A percentile compares a stretch with the other conserved stretches of the same genome.
phyloP scores from a whole-genome alignment of 257 asterid genomes.

The Forsythia viridissima region DNA sequence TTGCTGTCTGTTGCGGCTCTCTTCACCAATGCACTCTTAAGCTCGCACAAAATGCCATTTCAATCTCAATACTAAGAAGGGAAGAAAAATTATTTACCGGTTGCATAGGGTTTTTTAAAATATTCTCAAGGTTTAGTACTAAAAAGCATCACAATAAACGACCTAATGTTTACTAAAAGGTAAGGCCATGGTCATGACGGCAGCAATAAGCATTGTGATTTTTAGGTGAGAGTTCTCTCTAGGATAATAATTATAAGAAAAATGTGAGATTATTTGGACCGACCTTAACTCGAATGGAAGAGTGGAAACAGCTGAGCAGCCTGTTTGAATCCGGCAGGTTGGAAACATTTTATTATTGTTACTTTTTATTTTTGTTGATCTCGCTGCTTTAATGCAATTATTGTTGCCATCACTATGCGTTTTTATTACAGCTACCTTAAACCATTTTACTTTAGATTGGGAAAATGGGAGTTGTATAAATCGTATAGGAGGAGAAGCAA shows the following conservation, averaged over 20 bases:
- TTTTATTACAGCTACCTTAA: background rate
- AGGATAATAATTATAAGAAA: background rate
- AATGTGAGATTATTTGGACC: constrained; percentile 11
- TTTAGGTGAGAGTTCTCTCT: background rate
- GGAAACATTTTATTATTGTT: constrained; percentile 7
- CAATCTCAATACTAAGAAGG: background rate
- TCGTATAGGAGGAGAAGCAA: background rate
- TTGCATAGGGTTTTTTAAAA: too few relatives aligned
- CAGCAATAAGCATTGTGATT: background rate
- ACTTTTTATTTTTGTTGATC: background rate
- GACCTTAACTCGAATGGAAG: constrained; percentile 61
- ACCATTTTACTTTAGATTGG: background rate
- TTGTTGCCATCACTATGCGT: background rate
- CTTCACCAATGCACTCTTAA: background rate
- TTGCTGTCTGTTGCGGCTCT: background rate
- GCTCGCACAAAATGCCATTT: background rate
- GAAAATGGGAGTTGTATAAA: background rate
- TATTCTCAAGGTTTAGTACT: background rate
- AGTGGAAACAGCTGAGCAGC: constrained; percentile 33
- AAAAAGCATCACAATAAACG: background rate
- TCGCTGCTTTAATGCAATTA: background rate
- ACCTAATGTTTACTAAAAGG: background rate
- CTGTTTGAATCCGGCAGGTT: constrained; percentile 65
- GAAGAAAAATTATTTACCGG: too few relatives aligned
- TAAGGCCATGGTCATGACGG: background rate